Base-by-base conservation (phyloP, 1,284 basidiomycete genomes). In the Polyporus tsugae region DNA sequence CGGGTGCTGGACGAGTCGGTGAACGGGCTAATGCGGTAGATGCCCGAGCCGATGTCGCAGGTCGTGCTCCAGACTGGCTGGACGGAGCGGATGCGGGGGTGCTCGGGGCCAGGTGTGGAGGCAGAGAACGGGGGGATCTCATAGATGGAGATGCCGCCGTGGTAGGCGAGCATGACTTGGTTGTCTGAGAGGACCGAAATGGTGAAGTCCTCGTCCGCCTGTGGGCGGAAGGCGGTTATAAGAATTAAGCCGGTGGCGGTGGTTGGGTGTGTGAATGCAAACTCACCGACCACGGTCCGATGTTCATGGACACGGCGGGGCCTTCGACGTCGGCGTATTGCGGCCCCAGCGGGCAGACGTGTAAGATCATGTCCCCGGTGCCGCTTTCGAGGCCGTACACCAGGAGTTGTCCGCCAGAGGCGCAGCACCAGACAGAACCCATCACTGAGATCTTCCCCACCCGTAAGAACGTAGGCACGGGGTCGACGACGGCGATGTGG, bases 201-300 rank as follows among this genome's bases (percentile, higher is more conserved):
- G 60, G 71, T 70, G 59, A 72, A 70, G 61, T 72, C 69, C 42
- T 72, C 71, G 65, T 72, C 71, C 11, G 71, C 71, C 71, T 72
- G 53, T 11, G 41, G 4, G 9, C 36, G 58, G 42, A 60, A 36
- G 46, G 44, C 33, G 6, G 7, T 36, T 7, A 38, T 58, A 5
- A 38, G 55, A 58, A 53, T 35, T 19, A 41, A 1, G 22, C 6
- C 19, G 55, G 19, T 4, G 35, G 17, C 17, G 53, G 55, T 38
- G 55, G 7, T 19, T 17, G 55, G 52, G 25, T 6, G 35, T 11
- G 6, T 29, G 13, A 39, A 7, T 22, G 53, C 38, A 46, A n/a
- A 68, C 71, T 60, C 46, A 72, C 71, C 71, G 71, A 72, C 71
- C 69, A 72, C 38, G 71, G 67, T 13, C 71, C 71, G 60, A 72